phyloP scores from a whole-genome alignment of 306 rosid species.

The Senna tora region DNA sequence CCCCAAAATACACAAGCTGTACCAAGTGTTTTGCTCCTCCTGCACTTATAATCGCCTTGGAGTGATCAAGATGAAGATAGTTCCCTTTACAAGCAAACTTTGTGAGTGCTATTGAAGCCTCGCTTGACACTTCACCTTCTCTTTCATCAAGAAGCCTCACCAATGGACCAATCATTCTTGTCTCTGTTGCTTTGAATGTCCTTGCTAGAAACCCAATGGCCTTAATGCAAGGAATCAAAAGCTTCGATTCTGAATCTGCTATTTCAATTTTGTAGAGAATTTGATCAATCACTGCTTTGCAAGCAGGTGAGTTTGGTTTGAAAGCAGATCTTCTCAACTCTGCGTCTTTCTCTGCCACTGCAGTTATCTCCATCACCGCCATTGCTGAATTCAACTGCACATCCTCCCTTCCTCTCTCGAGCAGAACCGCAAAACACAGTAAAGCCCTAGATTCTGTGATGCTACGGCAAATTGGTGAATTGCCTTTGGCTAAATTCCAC shows the following conservation, averaged over 20 bases:
- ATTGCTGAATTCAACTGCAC: constrained; percentile 71
- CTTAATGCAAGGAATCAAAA: constrained; percentile 71
- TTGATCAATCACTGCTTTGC: constrained; percentile 83
- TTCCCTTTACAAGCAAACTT: constrained; percentile 64
- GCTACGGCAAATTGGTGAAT: constrained; percentile 66
- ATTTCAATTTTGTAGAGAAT: constrained; percentile 59
- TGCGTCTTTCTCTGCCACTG: constrained; percentile 72
- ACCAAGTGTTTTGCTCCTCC: constrained; percentile 72
- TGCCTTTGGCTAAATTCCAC: constrained; percentile 64
- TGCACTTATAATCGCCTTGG: constrained; percentile 66
- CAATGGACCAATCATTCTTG: constrained; percentile 69
- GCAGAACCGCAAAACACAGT: constrained; percentile 74
- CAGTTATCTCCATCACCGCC: constrained; percentile 84
- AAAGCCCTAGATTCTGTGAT: constrained; percentile 84
- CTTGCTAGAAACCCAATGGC: constrained; percentile 80
- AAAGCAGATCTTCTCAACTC: constrained; percentile 79
- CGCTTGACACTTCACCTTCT: constrained; percentile 60
- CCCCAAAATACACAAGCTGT: constrained; percentile 81
- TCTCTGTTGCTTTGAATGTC: constrained; percentile 77
- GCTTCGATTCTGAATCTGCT: constrained; percentile 53
- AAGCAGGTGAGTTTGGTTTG: constrained; percentile 87
- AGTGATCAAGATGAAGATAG: constrained; percentile 71
- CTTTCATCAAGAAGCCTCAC: constrained; percentile 77
- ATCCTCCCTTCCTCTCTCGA: constrained; percentile 70
- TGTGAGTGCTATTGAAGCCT: constrained; percentile 70